Evolutionary conservation across 257 asterid species (phyloP), one percentile per base, ranked within the genome.

Genomic region (Nicotiana attenuata): DNA sequence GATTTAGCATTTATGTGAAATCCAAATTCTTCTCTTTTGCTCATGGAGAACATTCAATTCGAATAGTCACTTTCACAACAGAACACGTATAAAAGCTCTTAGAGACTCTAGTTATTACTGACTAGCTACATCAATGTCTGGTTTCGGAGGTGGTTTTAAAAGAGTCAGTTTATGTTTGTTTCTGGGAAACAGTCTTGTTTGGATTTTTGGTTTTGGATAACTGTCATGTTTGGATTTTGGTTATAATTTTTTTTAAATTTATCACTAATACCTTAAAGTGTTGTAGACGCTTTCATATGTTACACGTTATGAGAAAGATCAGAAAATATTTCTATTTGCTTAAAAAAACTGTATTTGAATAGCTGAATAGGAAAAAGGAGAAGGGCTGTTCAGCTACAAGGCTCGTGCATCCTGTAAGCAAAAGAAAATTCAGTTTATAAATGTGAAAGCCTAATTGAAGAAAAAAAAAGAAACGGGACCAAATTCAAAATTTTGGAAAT

Each of bases 1-100:
- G 71, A 71, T 71, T 22, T 71, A 71, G 78, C 78, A 22, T 53
- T 45, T 45, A 20, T 73, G 38, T 71, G 38, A 71, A 71, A 59
- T 71, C 60, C 60, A 47, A 47, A 45, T 13, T 45, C 78, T 45
- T 71, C 78, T 71, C 60, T 47, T 73, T 45, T 69, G 55, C 78
- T 73, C 35, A 45, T 14, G 60, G 78, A 45, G 78, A 45, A 50
- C 60, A 71, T 71, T 57, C 26, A 14, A 22, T 71, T 57, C 16
- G 38, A 22, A 45, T 47, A 71, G 10, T 15, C 78, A 71, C 38
- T 47, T 71, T 71, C 78, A 20, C 35, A 5, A 5, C 15, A 33
- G 14, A 69, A 69, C 57, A 69, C 35, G 20, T 24, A 41, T 69
- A 11, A 13, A 69, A 41, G 59, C 59, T 41, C 57, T 41, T 9